Base-by-base conservation (phyloP, 1,284 basidiomycete species). In the Tilletia horrida region DNA sequence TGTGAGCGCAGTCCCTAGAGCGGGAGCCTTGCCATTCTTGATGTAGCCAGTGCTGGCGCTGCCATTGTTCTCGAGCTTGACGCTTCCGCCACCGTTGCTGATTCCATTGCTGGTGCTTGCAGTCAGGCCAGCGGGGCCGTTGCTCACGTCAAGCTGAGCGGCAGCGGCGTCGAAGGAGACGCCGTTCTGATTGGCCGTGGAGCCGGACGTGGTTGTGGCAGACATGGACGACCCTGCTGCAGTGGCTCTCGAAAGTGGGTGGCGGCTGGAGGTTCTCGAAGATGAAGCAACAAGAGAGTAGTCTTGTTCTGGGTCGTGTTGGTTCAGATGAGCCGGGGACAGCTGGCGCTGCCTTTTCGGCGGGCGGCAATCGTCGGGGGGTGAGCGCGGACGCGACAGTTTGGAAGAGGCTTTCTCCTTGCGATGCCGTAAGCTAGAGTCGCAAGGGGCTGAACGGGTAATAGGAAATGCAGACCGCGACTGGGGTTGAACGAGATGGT, bases 381-480 rank as follows among this genome's bases (percentile, higher is more conserved):
- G 55, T 29, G 55, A 59, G 55, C 55, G 55, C 55, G 55, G 55
- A 29, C 55, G 55, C 55, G 55, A 59, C 55, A 59, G 55, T 21
- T 59, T 59, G 55, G 50, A 29, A 52, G 50, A 52, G 50, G 13
- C n/a, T 27, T 23, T 52, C 13, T 13, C 27, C 27, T 27, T 48
- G 45, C 18, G 45, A 48, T 4, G 16, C 45, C 16, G 16, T 18
- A 18, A 48, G 6, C 35, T 40, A 6, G 35, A 40, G 35, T 6
- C 6, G 35, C 6, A 40, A 40, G 35, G 11, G 35, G 35, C 35
- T 40, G 35, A 4, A 40, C 35, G 35, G 35, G 35, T 40, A 11
- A 40, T 6, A 40, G 35, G 35, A 6, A 40, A 4, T 40, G 35
- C 35, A 40, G 35, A 11, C 35, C 11, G 35, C 6, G 35, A 11